phyloP scores from a whole-genome alignment of 2,329 filamentous ascomycete species.

The Grosmannia clavigera region DNA sequence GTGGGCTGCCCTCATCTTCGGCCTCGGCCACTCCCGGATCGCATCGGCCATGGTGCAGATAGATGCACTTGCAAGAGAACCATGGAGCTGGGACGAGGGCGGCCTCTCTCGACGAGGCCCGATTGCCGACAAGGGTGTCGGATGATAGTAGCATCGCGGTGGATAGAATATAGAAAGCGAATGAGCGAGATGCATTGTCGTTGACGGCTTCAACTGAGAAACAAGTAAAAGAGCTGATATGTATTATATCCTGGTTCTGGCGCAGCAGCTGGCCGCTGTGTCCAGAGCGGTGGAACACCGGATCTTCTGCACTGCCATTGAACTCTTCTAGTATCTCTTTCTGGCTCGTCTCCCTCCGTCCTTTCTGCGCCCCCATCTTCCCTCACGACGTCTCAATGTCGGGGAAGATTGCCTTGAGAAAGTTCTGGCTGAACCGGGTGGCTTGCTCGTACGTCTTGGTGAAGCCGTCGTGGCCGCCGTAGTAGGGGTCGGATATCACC shows the following conservation, averaged over 20 bases:
- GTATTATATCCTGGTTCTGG: too few species aligned
- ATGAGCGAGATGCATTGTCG: not conserved
- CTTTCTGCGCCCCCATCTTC: not conserved
- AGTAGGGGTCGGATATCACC: slow-evolving; percentile 81
- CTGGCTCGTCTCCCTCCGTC: too few species aligned
- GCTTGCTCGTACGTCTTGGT: slow-evolving; percentile 79
- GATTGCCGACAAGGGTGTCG: not conserved
- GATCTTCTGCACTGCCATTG: too few species aligned
- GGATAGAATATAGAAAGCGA: not conserved
- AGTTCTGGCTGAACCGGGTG: slow-evolving; percentile 61
- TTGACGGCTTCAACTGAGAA: too few species aligned
- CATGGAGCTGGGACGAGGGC: not conserved
- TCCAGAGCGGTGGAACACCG: too few species aligned
- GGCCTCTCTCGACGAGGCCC: not conserved
- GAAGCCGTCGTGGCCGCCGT: slow-evolving; percentile 74
- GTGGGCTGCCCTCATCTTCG: too few species aligned
- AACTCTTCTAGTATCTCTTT: not conserved
- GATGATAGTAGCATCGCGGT: not conserved
- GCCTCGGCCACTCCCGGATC: not conserved
- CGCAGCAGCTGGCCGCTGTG: too few species aligned
- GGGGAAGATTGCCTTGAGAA: slow-evolving; percentile 50
- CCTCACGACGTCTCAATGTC: slow-evolving; percentile 15
- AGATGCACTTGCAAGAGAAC: not conserved
- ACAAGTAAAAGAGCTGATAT: too few species aligned
- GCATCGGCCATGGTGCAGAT: not conserved